Evolutionary conservation across 495 filamentous ascomycete genomes (phyloP), one percentile per base, ranked within the genome.

Genomic region (Rusavskia elegans): DNA sequence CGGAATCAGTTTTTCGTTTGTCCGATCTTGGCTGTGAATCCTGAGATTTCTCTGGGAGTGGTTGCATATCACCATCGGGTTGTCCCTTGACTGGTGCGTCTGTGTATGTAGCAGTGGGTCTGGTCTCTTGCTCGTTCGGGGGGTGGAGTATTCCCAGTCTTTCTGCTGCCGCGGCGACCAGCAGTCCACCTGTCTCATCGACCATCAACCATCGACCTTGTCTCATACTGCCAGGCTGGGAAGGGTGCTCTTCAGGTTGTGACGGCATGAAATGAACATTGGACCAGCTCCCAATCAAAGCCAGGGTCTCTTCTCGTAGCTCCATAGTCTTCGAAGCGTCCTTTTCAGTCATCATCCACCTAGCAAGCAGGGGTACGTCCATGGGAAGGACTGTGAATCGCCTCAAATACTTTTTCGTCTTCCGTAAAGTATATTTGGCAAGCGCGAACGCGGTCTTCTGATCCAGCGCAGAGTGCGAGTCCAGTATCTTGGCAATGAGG

Each of bases 381-480:
- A 97, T 59, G 0, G 87, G 89, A 25, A 90, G 67, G 0, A 89
- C 76, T 1, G 83, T 89, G 55, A 98, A 96, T 19, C 88, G 71
- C 55, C 81, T 78, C 55, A 95, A 76, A 61, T 93, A 97, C 68
- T 98, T 98, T 64, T 82, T 90, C 39, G 83, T 81, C 71, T 98
- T 98, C 20, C 92, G 76, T 16, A 97, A 69, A 45, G 88, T 93
- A 62, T 98, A 98, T 63, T 98, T 98, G 21, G 89, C 88, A 19
- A 95, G 69, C 6, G 85, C 87, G 65, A 94, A 98, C 2, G 82
- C 76, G 0, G 92, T 96, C 71, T 97, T 98, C 70, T 98, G 83
- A 55, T 93, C 88, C 27, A 97, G 69, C 0, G 82, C 85, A 3
- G 80, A 77, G 66, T 98, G 92, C 14, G 85, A 87, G 19, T 84